Conservation (phyloP, 768 basidiomycete genomes). For the Leccinum disarticulatum region DNA sequence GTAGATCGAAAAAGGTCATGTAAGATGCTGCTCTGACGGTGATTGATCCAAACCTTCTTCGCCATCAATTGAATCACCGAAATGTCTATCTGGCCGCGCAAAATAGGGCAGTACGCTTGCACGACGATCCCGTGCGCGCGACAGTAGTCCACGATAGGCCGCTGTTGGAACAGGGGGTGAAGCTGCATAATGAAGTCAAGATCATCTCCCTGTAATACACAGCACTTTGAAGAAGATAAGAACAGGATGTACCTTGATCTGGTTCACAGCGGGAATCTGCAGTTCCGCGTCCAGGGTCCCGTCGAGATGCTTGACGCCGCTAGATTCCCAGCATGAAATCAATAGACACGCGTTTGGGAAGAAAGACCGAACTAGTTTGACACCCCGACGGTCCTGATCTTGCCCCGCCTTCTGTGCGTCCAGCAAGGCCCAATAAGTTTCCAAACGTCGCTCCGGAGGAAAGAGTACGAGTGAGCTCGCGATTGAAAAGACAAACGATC, state of each 20-base stretch:
- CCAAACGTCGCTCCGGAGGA: constrained; percentile 52
- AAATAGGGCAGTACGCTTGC: constrained; percentile 76
- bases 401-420: constrained; percentile 59
- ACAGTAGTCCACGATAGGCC: too few species aligned
- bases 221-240: not conserved
- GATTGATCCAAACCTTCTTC: constrained; percentile 47
- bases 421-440: constrained; percentile 67
- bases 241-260: constrained; percentile 61
- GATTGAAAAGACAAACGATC: too few species aligned
- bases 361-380: constrained; percentile 68
- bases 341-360: not conserved
- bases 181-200: not conserved
- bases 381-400: constrained; percentile 70
- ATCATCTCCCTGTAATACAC: too few species aligned
- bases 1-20: not conserved
- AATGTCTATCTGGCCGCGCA: constrained; percentile 57
- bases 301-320: constrained; percentile 68
- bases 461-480: too few species aligned
- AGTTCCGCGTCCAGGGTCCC: constrained; percentile 65
- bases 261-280: constrained; percentile 72
- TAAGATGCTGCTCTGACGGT: constrained; percentile 1
- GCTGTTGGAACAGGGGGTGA: too few species aligned
- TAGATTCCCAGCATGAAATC: constrained; percentile 25
- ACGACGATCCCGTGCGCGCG: constrained; percentile 55
- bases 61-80: constrained; percentile 54